A percentile compares a stretch with the other conserved stretches of the same genome.
These are phyloP conservation scores for Phyllosticta paracitricarpa DNA, from an alignment of 2,329 filamentous ascomycete genomes.

Conservation along the genomic window DNA sequence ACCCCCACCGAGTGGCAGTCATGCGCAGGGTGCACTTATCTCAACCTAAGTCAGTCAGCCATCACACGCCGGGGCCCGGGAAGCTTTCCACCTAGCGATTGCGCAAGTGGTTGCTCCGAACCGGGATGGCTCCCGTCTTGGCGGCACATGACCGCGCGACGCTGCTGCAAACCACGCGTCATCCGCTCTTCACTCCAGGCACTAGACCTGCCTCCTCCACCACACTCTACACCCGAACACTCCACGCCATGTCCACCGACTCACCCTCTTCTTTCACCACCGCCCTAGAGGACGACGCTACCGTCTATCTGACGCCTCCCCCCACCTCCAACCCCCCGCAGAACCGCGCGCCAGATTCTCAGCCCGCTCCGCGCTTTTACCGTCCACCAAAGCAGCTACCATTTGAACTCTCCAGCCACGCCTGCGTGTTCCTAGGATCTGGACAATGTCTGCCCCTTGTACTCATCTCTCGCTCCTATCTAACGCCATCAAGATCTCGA, in stretches of 20 bases:
- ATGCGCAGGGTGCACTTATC: neutral
- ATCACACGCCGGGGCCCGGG: neutral
- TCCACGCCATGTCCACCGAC: slow-evolving; percentile 1
- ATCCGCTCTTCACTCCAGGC: neutral
- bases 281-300: neutral
- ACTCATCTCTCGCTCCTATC: neutral
- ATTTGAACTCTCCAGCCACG: slow-evolving; percentile 27
- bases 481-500: slow-evolving; percentile 18
- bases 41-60: neutral
- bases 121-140: neutral
- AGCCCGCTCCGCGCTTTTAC: slow-evolving; percentile 3
- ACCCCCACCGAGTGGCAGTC: neutral
- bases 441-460: slow-evolving; percentile 20
- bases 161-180: slow-evolving; percentile 1
- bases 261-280: slow-evolving; percentile 4
- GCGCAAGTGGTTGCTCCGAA: neutral
- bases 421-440: slow-evolving; percentile 27
- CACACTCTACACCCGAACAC: neutral
- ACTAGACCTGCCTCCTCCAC: neutral
- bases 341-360: neutral
- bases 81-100: neutral
- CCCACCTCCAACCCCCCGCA: neutral
- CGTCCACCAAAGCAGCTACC: slow-evolving; percentile 23
- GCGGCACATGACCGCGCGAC: slow-evolving; percentile 3
- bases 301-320: slow-evolving; percentile 1